Evolutionary conservation across 139 green algal genomes (phyloP), one percentile per base, ranked within the genome.

Genomic region (Micractinium sp.): DNA sequence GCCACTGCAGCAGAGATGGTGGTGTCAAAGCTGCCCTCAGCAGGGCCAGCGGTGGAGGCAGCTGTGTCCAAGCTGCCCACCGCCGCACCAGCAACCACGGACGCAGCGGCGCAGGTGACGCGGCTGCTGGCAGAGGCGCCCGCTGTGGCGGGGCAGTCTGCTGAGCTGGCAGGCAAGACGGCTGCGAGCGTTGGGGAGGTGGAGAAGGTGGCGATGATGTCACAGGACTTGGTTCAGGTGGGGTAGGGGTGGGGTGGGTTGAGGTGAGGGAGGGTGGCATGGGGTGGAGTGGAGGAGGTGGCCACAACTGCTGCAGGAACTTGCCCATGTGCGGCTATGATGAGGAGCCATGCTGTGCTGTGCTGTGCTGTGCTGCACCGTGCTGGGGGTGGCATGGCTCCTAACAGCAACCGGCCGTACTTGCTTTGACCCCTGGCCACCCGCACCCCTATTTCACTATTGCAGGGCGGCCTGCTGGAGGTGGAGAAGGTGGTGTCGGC

Each of bases 91-190:
- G 47, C 66, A 0, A 69, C 39, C 41, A 3, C 29, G 13, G 84
- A 88, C n/a, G 69, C 73, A 13, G 84, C 84, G n/a, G 69, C 84
- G 18, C 67, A 81, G 31, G 71, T 81, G 31, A 81, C 39, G 29
- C 69, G 84, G 41, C 39, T 81, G 31, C 69, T 88, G 14, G 67
- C 38, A 25, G 84, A 88, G 84, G 84, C 29, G 29, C 84, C 84
- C 1, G 84, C 84, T 3, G 84, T 88, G 84, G 84, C 71, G 29
- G 84, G 84, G 29, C 69, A 88, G 69, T 73, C 69, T 25, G 84
- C 84, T 3, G 84, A 88, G 84, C 38, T 88, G 84, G 84, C 84
- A 16, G 31, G 69, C 84, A 88, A 47, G 41, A 71, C 84, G 31
- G 84, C 36, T 27, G 69, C 84, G 39, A 47, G 41, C 31, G 69